Evolutionary conservation across 805 yeast species (phyloP).

Genomic region (Dipodascopsis tothii): DNA sequence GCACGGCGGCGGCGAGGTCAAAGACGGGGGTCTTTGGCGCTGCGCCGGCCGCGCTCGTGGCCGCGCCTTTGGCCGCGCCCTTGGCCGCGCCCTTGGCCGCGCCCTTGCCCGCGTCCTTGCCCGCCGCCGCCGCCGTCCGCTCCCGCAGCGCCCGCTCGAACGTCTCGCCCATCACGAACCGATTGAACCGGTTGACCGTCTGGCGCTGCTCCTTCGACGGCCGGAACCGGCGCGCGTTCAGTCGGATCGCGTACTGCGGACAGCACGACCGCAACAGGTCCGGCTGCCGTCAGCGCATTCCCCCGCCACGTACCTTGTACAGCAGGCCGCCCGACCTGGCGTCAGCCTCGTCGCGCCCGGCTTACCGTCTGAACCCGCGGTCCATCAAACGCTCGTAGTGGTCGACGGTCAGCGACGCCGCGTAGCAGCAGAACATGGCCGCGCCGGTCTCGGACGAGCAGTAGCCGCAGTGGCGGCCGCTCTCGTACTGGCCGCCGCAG

Average conservation of each 20-base stretch:
- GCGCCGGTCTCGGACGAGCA: conserved; percentile 43
- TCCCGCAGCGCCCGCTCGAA: conserved; percentile 10
- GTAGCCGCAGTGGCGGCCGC: conserved; percentile 56
- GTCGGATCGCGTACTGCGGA: conserved; percentile 67
- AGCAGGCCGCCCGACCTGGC: conserved; percentile 61
- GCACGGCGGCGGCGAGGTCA: conserved; percentile 34
- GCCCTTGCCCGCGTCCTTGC: not conserved
- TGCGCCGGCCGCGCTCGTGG: too few species aligned
- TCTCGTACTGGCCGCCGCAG: conserved; percentile 7
- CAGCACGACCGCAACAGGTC: conserved; percentile 73
- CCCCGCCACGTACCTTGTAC: conserved; percentile 34
- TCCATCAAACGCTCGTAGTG: conserved; percentile 62
- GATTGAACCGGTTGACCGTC: conserved; percentile 51
- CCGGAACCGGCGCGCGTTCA: conserved; percentile 41
- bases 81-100: too few species aligned
- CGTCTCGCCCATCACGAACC: conserved; percentile 13
- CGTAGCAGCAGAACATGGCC: conserved; percentile 31
- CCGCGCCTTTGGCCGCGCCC: too few species aligned
- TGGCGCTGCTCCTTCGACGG: conserved; percentile 61
- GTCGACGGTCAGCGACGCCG: conserved; percentile 40
- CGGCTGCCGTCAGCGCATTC: conserved; percentile 34
- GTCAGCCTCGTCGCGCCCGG: not conserved
- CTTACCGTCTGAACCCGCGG: conserved; percentile 45
- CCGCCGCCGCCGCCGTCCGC: too few species aligned
- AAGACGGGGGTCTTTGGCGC: too few species aligned